phyloP scores from a whole-genome alignment of 371 early-diverging fungal genomes.

The Rhizopus arrhizus region DNA sequence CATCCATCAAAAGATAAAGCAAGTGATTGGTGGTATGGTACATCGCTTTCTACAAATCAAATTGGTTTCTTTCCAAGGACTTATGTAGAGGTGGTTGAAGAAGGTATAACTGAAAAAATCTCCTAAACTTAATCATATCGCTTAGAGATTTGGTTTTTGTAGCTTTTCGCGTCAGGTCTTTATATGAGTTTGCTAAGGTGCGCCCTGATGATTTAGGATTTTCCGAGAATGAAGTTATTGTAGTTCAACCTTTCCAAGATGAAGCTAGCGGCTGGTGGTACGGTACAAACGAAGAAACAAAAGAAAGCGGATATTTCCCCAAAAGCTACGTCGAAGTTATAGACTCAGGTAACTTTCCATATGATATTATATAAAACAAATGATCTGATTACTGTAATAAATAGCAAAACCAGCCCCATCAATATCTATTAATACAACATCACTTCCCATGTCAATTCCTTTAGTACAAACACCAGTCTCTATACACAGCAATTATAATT shows the following conservation, averaged over 20 bases:
- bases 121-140: neutral
- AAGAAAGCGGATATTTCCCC: conserved; percentile 45
- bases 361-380: neutral
- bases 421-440: neutral
- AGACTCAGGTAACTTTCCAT: conserved; percentile 24
- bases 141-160: neutral
- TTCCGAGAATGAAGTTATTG: conserved; percentile 45
- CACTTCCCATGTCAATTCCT: conserved; percentile 2
- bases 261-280: conserved; percentile 53
- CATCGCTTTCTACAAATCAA: conserved; percentile 34
- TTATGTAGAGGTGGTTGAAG: conserved; percentile 48
- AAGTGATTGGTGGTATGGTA: conserved; percentile 56
- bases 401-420: conserved; percentile 7
- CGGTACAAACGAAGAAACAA: conserved; percentile 44
- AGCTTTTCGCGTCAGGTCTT: conserved; percentile 51
- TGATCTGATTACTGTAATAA: conserved; percentile 1
- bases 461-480: conserved; percentile 8
- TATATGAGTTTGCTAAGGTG: conserved; percentile 45
- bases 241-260: conserved; percentile 56
- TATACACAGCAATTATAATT: conserved; percentile 4
- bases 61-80: conserved; percentile 52
- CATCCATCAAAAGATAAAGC: conserved; percentile 56
- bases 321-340: conserved; percentile 45
- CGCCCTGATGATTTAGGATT: conserved; percentile 52
- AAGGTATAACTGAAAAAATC: conserved; percentile 30